Evolutionary conservation across 805 yeast species (phyloP), one percentile per base, ranked within the genome.

Genomic region (Wickerhamomyces kurtzmanii): DNA sequence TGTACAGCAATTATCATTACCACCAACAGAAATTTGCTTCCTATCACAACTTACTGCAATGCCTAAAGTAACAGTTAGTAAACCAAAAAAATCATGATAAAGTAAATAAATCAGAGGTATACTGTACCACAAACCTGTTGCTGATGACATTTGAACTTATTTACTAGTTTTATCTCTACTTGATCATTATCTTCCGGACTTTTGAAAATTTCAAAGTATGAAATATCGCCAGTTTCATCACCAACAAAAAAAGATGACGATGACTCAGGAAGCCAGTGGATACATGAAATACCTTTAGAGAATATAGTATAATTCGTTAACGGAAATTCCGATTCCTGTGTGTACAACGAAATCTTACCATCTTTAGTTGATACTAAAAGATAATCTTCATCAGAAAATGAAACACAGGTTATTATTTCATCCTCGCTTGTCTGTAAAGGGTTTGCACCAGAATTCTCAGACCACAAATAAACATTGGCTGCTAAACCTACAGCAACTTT

Each of bases 1-100:
- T 1, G 82, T 65, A 33, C 89, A 82, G 12, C 71, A 58, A 43
- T 86, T 84, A 45, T 86, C 94, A 47, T 86, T 86, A 3, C 85
- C 82, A 1, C 96, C 96, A 7, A 82, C 67, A 0, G 94, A 86
- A 20, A 83, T 43, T 30, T 77, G 76, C 2, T 60, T 55, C 15
- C 57, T 54, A 29, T 68, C 69, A 5, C 56, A 51, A 36, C 70
- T 74, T 11, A 84, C 48, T 5, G 82, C 74, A 12, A 84, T 65
- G 2, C 78, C 79, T 68, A 27, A 14, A n/a, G n/a, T 9, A 20
- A 12, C n/a, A 15, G 31, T 21, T 24, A 23, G 26, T 17, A 29
- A 18, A 17, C 17, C 17, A 12, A 12, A 8, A 17, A 15, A 12
- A 10, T 23, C 11, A 12, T 14, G 15, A 17, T 13, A 24, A 20